Base-by-base conservation (phyloP, 2,329 filamentous ascomycete genomes). In the Onygena corvina region DNA sequence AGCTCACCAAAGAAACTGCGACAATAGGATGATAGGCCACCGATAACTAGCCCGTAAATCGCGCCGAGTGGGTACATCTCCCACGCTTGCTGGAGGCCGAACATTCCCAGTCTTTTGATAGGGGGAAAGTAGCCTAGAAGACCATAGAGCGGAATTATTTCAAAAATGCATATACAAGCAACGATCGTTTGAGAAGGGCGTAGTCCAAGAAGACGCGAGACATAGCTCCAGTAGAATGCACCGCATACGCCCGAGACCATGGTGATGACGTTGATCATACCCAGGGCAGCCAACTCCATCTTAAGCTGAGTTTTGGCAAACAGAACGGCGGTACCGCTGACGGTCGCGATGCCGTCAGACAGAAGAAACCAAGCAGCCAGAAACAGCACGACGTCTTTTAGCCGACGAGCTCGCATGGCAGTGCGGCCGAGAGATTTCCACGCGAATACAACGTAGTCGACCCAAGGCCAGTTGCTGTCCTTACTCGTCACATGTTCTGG, bases 11-110 rank as follows among this genome's bases (percentile, higher is more conserved):
- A 98, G 3, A 98, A 74, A 53, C 86, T 89, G 35, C 92, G 83
- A 62, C 92, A 96, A 66, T 96, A 95, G 20, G 84, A 84, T 51
- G 85, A 87, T 34, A 98, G 70, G 0, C 92, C 92, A n/a, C 92
- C 92, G 25, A 96, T 79, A 1, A 96, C 89, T 46, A 98, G 79
- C 0, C 92, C 92, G 64, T 95, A 96, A 9, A 96, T 79, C 2
- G 85, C 84, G 0, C 87, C 89, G 1, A 98, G 69, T 0, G 86
- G 86, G 59, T 92, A 96, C 86, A 98, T 95, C 59, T 98, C 92
- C 86, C 88, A 94, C 2, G 86, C 83, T 62, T 92, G 82, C 65
- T 94, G 88, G n/a, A 98, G 74, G 1, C 92, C 92, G 34, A 88
- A 69, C 3, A 86, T 80, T 0, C 87, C 89, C 66, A 84, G 79